These are phyloP conservation scores for Metschnikowia gelsemii DNA, from an alignment of 805 yeast genomes.

Conservation along the genomic window DNA sequence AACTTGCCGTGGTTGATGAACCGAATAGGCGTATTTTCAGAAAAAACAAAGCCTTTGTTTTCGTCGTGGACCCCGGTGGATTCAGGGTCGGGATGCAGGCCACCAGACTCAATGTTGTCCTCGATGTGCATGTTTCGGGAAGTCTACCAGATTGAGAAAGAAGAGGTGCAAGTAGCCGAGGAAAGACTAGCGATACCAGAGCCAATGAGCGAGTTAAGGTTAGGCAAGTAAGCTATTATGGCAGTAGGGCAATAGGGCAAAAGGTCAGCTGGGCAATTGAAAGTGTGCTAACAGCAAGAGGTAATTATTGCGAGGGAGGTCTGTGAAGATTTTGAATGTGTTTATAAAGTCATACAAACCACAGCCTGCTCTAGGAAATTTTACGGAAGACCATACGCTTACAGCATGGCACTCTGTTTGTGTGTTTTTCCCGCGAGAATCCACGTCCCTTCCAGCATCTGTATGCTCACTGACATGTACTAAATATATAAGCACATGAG, in stretches of 20 bases:
- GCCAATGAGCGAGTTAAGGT: conserved; percentile 1
- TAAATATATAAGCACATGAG: too few species aligned
- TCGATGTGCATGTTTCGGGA: neutral
- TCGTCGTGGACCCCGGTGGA: conserved; percentile 1
- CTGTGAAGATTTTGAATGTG: neutral
- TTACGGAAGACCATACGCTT: neutral
- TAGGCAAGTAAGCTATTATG: too few species aligned
- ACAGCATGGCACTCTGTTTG: conserved; percentile 3
- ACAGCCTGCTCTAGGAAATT: neutral
- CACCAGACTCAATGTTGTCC: neutral
- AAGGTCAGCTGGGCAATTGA: too few species aligned
- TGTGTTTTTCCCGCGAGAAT: conserved; percentile 7
- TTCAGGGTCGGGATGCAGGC: neutral
- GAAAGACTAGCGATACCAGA: neutral
- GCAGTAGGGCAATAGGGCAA: too few species aligned
- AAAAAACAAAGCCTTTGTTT: neutral
- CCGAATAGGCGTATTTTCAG: neutral
- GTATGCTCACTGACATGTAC: too few species aligned
- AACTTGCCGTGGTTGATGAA: conserved; percentile 21
- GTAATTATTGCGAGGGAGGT: too few species aligned
- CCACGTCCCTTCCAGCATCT: neutral
- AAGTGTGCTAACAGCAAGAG: too few species aligned
- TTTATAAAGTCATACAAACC: neutral
- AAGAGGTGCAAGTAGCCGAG: neutral
- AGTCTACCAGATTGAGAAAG: neutral